These are phyloP conservation scores for Globisporangium okanoganense DNA, from an alignment of 352 stramenopile genomes.

Conservation along the genomic window DNA sequence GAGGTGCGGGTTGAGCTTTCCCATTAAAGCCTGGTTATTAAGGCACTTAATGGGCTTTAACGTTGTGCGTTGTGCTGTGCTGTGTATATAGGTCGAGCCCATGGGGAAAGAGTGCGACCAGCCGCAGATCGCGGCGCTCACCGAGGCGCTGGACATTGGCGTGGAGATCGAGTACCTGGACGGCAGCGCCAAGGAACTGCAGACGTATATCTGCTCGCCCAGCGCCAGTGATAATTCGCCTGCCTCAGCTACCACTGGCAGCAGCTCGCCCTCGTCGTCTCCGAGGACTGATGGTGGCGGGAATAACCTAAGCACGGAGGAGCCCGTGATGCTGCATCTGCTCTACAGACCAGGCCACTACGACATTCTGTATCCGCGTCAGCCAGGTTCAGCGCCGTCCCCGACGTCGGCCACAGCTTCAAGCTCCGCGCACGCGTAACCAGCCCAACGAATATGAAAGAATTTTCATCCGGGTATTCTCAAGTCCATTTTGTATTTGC, in stretches of 20 bases:
- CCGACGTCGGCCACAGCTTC: background rate
- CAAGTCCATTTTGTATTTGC: conserved; percentile 1
- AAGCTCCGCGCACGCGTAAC: background rate
- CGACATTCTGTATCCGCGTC: conserved; percentile 90
- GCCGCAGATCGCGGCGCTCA: conserved; percentile 90
- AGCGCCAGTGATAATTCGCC: conserved; percentile 5
- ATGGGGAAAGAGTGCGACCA: conserved; percentile 94
- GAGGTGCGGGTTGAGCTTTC: conserved; percentile 34
- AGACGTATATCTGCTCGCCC: conserved; percentile 61
- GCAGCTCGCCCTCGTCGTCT: conserved; percentile 5
- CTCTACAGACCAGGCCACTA: conserved; percentile 95
- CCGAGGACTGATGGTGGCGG: background rate
- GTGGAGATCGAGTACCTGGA: conserved; percentile 95
- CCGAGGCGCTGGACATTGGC: conserved; percentile 83
- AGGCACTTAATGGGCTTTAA: background rate
- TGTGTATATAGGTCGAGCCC: conserved; percentile 71
- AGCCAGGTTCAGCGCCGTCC: background rate
- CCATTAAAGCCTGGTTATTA: background rate
- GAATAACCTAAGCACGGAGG: background rate
- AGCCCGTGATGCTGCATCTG: conserved; percentile 58
- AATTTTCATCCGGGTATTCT: background rate
- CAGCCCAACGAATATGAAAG: background rate
- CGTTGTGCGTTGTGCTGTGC: background rate
- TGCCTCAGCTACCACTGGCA: background rate
- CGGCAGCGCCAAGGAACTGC: conserved; percentile 56